phyloP scores from a whole-genome alignment of 106 monocot species.

The Amphibolis antarctica region DNA sequence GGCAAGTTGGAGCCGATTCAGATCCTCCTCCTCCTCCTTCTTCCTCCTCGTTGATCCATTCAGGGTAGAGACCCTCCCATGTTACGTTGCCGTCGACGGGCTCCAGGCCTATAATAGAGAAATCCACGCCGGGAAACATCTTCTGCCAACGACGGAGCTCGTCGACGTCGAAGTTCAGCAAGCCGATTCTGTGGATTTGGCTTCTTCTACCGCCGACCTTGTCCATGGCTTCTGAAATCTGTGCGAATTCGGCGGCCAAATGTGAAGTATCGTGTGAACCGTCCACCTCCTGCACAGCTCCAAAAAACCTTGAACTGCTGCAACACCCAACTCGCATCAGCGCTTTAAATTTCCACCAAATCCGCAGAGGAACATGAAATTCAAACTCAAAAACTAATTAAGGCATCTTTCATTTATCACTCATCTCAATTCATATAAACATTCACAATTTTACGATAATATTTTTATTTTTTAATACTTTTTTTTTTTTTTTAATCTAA shows the following conservation, averaged over 20 bases:
- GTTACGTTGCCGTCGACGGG: constrained; percentile 26
- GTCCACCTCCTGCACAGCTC: constrained; percentile 36
- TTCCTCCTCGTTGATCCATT: constrained; percentile 91
- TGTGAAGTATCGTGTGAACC: constrained; percentile 34
- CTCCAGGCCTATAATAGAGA: constrained; percentile 21
- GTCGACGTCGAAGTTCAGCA: constrained; percentile 62
- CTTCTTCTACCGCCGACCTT: constrained; percentile 11
- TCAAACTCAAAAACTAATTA: background rate
- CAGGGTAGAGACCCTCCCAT: constrained; percentile 81
- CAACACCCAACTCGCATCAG: background rate
- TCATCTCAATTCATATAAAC: too few relatives aligned
- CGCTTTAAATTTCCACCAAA: too few relatives aligned
- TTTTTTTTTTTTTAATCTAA: too few relatives aligned
- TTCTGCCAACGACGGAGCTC: constrained; percentile 54
- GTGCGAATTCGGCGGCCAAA: constrained; percentile 37
- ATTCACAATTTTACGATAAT: background rate
- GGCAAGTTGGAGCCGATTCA: constrained; percentile 56
- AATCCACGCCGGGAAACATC: constrained; percentile 21
- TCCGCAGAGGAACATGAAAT: too few relatives aligned
- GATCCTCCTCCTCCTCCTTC: too few relatives aligned
- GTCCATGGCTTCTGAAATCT: constrained; percentile 23
- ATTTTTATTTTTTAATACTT: too few relatives aligned
- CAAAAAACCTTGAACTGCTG: constrained; percentile 35
- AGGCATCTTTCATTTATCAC: too few relatives aligned
- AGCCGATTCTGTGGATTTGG: constrained; percentile 25